These are phyloP conservation scores for Achaetomium macrosporum DNA, from an alignment of 2,329 filamentous ascomycete species.

Conservation along the genomic window DNA sequence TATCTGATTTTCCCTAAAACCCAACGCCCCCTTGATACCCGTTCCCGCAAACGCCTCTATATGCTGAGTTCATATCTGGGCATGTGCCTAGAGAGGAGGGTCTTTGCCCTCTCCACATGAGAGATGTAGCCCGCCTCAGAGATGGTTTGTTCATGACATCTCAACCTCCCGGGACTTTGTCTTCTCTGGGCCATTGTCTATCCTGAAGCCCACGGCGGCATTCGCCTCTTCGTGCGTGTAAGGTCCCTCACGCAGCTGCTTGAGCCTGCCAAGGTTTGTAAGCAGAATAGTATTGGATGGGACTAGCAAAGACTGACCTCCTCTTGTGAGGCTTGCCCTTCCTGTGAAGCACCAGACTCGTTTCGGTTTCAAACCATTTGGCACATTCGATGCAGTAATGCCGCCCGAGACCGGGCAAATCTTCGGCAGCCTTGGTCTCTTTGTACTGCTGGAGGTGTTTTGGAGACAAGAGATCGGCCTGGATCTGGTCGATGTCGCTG, in stretches of 20 bases:
- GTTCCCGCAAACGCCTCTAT: slow-evolving; percentile 10
- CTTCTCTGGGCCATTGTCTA: slow-evolving; percentile 54
- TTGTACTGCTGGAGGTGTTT: slow-evolving; percentile 78
- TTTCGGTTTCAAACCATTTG: slow-evolving; percentile 89
- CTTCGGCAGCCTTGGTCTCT: slow-evolving; percentile 71
- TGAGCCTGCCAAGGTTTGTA: slow-evolving; percentile 53
- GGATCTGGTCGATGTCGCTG: slow-evolving; percentile 90
- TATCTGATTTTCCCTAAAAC: not conserved
- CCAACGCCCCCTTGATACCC: slow-evolving; percentile 5
- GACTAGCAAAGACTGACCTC: slow-evolving; percentile 47
- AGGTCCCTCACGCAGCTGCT: slow-evolving; percentile 74
- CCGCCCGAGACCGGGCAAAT: slow-evolving; percentile 78
- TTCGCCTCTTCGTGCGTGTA: slow-evolving; percentile 84
- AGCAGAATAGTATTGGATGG: not conserved
- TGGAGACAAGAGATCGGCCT: slow-evolving; percentile 70
- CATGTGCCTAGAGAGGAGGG: not conserved
- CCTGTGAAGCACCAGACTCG: slow-evolving; percentile 67
- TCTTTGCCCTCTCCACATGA: not conserved
- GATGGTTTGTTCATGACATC: slow-evolving; percentile 29
- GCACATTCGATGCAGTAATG: slow-evolving; percentile 90
- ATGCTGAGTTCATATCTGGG: slow-evolving; percentile 1
- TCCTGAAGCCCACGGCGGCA: slow-evolving; percentile 65
- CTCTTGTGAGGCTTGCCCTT: slow-evolving; percentile 93
- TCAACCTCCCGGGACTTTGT: slow-evolving; percentile 40
- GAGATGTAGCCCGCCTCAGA: not conserved